These are phyloP conservation scores for Parachlorella kessleri DNA, from an alignment of 139 green algal genomes.

Conservation along the genomic window DNA sequence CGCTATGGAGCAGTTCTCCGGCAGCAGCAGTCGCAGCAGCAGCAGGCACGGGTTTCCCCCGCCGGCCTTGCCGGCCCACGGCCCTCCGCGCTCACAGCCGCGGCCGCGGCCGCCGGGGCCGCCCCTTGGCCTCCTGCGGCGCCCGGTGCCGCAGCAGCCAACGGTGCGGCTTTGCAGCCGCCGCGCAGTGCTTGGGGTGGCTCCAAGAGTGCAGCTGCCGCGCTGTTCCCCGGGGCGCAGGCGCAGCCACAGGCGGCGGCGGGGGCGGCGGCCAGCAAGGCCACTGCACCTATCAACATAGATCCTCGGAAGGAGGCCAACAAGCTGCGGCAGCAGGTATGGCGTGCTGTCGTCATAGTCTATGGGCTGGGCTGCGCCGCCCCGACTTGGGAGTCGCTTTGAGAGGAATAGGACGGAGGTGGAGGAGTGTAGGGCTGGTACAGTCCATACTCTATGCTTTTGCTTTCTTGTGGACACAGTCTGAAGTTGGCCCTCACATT, in stretches of 20 bases:
- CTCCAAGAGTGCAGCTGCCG: background rate
- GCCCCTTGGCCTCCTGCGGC: too few relatives aligned
- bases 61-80: background rate
- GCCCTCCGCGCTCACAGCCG: background rate
- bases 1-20: constrained; percentile 75
- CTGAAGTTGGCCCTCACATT: too few relatives aligned
- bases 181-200: constrained; percentile 12
- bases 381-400: too few relatives aligned
- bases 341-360: too few relatives aligned
- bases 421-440: too few relatives aligned
- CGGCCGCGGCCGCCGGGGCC: background rate
- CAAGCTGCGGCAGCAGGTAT: constrained; percentile 36
- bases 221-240: background rate
- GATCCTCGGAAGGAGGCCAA: constrained; percentile 39
- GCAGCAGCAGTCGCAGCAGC: background rate
- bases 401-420: too few relatives aligned
- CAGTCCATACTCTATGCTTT: too few relatives aligned
- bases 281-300: constrained; percentile 28
- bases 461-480: too few relatives aligned
- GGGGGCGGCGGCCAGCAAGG: background rate
- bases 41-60: too few relatives aligned
- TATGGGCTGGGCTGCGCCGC: too few relatives aligned
- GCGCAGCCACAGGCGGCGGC: background rate
- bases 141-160: background rate
- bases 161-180: background rate